These are phyloP conservation scores for Phytophthora rubi DNA, from an alignment of 352 stramenopile genomes.

Conservation along the genomic window DNA sequence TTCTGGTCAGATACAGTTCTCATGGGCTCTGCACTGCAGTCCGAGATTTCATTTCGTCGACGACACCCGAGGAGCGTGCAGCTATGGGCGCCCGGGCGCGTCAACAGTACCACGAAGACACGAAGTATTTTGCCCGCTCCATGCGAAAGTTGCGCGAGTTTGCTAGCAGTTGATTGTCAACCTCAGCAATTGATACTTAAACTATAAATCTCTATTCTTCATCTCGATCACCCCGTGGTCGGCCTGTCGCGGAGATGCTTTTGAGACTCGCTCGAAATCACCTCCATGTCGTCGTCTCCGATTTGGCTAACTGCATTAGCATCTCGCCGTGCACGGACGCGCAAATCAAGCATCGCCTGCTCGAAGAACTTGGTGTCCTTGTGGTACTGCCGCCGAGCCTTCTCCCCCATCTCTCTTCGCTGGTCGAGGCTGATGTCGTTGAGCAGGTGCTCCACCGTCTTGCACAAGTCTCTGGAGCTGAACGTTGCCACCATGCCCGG, in stretches of 20 bases:
- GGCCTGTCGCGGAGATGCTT: slow-evolving; percentile 17
- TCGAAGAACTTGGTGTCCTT: slow-evolving; percentile 68
- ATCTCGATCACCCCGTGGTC: slow-evolving; percentile 8
- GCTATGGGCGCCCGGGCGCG: slow-evolving; percentile 23
- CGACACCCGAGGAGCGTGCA: slow-evolving; percentile 32
- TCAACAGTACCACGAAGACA: slow-evolving; percentile 49
- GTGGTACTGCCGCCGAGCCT: slow-evolving; percentile 54
- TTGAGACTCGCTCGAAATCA: slow-evolving; percentile 12
- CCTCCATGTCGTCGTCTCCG: slow-evolving; percentile 12
- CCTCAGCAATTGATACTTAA: slow-evolving; percentile 16
- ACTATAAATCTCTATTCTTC: slow-evolving; percentile 19
- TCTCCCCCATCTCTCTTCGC: slow-evolving; percentile 41
- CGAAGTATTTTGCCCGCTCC: slow-evolving; percentile 38
- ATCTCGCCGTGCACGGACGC: slow-evolving; percentile 27
- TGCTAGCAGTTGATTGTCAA: background rate
- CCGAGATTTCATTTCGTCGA: slow-evolving; percentile 29
- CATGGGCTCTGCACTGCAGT: slow-evolving; percentile 34
- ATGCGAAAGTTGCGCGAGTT: slow-evolving; percentile 43
- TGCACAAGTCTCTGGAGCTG: slow-evolving; percentile 42
- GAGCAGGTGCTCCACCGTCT: slow-evolving; percentile 49
- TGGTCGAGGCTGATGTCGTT: slow-evolving; percentile 36
- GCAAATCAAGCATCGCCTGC: slow-evolving; percentile 46
- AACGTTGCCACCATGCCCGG: slow-evolving; percentile 50
- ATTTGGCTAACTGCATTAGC: background rate
- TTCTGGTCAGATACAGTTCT: slow-evolving; percentile 13